Evolutionary conservation across 2,329 filamentous ascomycete species (phyloP), one percentile per base, ranked within the genome.

Genomic region (Colletotrichum trifolii): DNA sequence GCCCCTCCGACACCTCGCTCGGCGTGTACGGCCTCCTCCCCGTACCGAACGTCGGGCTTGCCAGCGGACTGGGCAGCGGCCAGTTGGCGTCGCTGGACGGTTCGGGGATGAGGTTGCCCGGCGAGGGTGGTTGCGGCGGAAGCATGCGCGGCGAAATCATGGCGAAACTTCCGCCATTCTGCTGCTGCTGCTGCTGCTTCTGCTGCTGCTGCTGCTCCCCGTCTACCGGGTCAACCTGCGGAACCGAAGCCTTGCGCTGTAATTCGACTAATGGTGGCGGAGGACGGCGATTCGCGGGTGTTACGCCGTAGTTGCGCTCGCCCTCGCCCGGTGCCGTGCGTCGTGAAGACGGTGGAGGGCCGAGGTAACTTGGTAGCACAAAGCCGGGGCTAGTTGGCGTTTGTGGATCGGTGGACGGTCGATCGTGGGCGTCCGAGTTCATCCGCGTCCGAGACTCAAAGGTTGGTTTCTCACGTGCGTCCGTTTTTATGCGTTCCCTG

Each of bases 241-340:
- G 64, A 49, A 49, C 59, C 35, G 64, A 59, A 36, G 53, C 60
- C 54, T 66, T 64, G 48, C 64, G 60, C 33, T 66, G 60, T 8
- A 66, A 43, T 11, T 63, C 34, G 7, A 64, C 60, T 2, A 48
- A 60, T 6, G 67, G 67, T 8, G 67, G 67, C 17, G 67, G 56
- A 12, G 50, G 54, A 10, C 65, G 60, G 35, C 67, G 65, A 35
- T 67, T 67, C 13, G 56, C 57, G 7, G 67, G 60, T n/a, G 65
- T 66, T 10, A 68, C 54, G 11, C 66, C 66, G 33, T 67, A 67
- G 36, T 11, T 64, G 54, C 64, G 66, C 15, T 68, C 63, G 8
- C 64, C 66, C 25, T 66, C 60, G 2, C 64, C 64, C 13, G 64
- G 64, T 4, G 64, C 48, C 17, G 40, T 43, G n/a, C 60, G 38